Percentiles rank a stretch among this genome's conserved stretches.
Conservation (phyloP, 441 rosid genomes). For the Pelargonium myrrhifolium region DNA sequence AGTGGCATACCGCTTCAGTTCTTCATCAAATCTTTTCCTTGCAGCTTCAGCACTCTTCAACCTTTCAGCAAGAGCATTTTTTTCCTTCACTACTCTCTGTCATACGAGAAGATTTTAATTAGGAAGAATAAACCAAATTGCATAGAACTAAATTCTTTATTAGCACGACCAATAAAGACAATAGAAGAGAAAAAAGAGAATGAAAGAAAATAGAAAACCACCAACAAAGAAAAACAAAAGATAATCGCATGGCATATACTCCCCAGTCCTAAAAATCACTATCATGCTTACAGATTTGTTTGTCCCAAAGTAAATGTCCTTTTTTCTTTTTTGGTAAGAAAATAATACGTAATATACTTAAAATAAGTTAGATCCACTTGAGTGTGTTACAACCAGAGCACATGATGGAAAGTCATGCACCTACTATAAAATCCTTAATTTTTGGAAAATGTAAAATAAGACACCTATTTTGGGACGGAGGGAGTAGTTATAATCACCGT, state of each 20-base stretch:
- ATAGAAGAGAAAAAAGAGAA: not conserved
- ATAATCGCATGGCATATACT: not conserved
- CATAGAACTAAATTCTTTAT: not conserved
- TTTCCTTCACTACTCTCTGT: constrained; percentile 91
- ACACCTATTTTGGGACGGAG: no score
- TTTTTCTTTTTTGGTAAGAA: no score
- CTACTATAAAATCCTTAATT: no score
- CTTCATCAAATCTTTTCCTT: constrained; percentile 87
- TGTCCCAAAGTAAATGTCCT: no score
- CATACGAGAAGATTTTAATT: constrained; percentile 24
- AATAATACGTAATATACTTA: no score
- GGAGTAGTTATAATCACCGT: no score
- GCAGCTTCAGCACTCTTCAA: constrained; percentile 84
- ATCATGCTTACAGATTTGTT: no score
- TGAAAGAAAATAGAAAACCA: not conserved
- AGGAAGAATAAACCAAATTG: not conserved
- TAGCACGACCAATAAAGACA: not conserved
- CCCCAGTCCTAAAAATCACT: no score
- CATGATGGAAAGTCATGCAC: no score
- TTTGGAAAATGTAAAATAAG: no score
- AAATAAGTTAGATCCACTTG: no score
- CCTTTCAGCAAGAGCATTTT: constrained; percentile 82
- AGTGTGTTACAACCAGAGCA: no score
- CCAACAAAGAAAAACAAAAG: not conserved
- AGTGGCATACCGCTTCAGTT: constrained; percentile 68